Base-by-base conservation (phyloP, 2,329 filamentous ascomycete species). In the Fusarium buharicum region DNA sequence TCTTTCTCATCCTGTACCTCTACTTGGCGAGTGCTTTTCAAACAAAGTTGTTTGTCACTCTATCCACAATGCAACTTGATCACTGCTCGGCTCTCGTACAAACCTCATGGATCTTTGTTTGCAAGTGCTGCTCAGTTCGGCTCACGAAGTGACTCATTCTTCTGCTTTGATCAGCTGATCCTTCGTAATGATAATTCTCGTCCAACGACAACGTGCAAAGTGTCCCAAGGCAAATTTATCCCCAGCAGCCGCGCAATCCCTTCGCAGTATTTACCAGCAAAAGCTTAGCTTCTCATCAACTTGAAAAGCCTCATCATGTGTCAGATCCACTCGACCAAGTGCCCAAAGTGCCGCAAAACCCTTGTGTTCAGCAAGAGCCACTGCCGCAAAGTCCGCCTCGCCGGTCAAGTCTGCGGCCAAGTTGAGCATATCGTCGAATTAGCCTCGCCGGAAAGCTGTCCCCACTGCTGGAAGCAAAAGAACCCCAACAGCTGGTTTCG, bases 321-420 rank as follows among this genome's bases (percentile, higher is more conserved):
- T 10, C 41, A 37, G 40, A 13, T 38, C 44, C 36, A 53, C 51
- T 54, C 38, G 22, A 18, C 38, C 10, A 61, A 37, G 37, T 44
- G 51, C 33, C 27, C 36, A 24, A 17, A 27, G 34, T 64, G 44
- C 34, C 27, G 30, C 3, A 36, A n/a, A 28, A 16, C 36, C 41
- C 39, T 47, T 8, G 30, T 24, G 9, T 55, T 44, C 36, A 31
- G 12, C 27, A 33, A 28, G 33, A 53, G 30, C 3, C 13, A 7
- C 31, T 64, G 51, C 44, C 16, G 17, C 49, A 58, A n/a, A 33
- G 39, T 49, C 37, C 30, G 47, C 31, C 17, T 39, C 30, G 9
- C 24, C 12, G n/a, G 14, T 12, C 52, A 43, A 39, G 20, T 13
- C 20, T 57, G 46, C 33, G 33, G 41, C 10, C 13, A 33, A 9